A percentile compares a stretch with the other conserved stretches of the same genome.
Conservation (phyloP, 1,139 yeast species). For the Schwanniomyces etchellsii region DNA sequence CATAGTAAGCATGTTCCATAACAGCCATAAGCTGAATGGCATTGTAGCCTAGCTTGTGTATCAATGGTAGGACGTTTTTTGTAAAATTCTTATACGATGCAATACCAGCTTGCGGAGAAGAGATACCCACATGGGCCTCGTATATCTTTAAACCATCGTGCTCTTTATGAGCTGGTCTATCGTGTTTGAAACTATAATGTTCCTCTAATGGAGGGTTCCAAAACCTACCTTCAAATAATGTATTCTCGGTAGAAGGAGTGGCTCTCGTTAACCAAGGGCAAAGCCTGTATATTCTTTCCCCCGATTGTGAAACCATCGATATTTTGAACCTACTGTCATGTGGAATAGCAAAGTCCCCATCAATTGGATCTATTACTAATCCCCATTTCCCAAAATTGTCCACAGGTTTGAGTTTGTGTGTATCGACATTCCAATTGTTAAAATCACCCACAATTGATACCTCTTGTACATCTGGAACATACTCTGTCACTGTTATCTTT, state of each 20-base stretch:
- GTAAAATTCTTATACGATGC: conserved; percentile 88
- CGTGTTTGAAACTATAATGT: conserved; percentile 55
- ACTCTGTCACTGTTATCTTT: conserved; percentile 63
- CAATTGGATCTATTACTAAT: conserved; percentile 51
- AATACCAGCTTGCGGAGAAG: conserved; percentile 80
- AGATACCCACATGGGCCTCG: conserved; percentile 95
- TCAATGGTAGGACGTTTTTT: conserved; percentile 71
- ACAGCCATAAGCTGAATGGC: conserved; percentile 95
- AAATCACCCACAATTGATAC: conserved; percentile 88
- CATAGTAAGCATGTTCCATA: conserved; percentile 98
- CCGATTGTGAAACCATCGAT: conserved; percentile 57
- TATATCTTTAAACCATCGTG: conserved; percentile 67
- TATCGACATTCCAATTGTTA: conserved; percentile 67
- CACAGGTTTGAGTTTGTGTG: conserved; percentile 52
- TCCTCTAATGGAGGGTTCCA: conserved; percentile 67
- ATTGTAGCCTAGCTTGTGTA: conserved; percentile 80
- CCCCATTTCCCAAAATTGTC: conserved; percentile 67
- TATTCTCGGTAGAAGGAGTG: conserved; percentile 50
- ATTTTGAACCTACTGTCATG: conserved; percentile 81
- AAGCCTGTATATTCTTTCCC: conserved; percentile 68
- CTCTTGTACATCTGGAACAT: conserved; percentile 79
- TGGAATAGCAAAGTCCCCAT: conserved; percentile 56
- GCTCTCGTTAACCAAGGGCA: conserved; percentile 91
- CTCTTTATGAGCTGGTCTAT: conserved; percentile 47
- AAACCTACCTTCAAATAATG: conserved; percentile 74